phyloP scores from a whole-genome alignment of 306 rosid genomes.

The Sophora flavescens region DNA sequence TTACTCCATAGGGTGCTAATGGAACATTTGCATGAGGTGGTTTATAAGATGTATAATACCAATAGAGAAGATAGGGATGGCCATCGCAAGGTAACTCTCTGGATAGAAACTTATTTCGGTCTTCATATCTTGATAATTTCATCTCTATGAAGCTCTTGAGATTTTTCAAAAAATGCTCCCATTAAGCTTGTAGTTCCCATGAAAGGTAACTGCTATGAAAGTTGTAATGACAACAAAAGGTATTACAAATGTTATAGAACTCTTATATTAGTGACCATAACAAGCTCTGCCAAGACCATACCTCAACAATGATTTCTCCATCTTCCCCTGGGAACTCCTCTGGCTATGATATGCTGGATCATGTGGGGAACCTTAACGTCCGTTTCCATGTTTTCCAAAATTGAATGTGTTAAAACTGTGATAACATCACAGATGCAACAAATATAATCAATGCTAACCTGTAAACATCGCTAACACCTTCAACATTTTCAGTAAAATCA shows the following conservation, averaged over 20 bases:
- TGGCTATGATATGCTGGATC: constrained; percentile 56
- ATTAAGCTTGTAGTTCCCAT: constrained; percentile 82
- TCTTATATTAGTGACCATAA: not conserved
- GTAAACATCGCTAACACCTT: constrained; percentile 98
- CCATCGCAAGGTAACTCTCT: constrained; percentile 55
- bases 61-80: constrained; percentile 81
- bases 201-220: too few species aligned
- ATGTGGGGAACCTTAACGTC: constrained; percentile 74
- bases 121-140: constrained; percentile 58
- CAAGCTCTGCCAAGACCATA: constrained; percentile 39
- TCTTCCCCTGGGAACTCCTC: constrained; percentile 96
- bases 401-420: constrained; percentile 80
- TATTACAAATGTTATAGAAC: not conserved
- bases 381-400: constrained; percentile 84
- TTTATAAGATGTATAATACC: constrained; percentile 81
- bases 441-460: constrained; percentile 64
- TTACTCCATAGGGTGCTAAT: too few species aligned
- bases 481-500: constrained; percentile 80
- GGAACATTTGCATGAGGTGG: constrained; percentile 48
- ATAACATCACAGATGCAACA: constrained; percentile 33
- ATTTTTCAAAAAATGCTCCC: constrained; percentile 65
- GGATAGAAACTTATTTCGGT: constrained; percentile 48
- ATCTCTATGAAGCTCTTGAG: constrained; percentile 71
- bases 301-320: constrained; percentile 99
- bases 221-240: not conserved